These are phyloP conservation scores for Collybia sordida DNA, from an alignment of 768 basidiomycete genomes.

Conservation along the genomic window DNA sequence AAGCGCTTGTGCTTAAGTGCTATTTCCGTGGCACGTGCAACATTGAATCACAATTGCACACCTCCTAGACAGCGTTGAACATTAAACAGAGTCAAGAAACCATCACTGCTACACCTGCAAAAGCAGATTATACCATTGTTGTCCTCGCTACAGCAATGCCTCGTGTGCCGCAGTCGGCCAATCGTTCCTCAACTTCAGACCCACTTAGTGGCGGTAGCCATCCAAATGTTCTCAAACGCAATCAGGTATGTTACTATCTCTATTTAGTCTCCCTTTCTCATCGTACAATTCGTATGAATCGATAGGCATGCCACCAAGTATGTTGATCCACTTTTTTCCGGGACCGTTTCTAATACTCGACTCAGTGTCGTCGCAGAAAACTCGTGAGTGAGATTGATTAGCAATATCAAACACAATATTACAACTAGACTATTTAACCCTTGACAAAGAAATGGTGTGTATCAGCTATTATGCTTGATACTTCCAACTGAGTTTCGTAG, in stretches of 20 bases:
- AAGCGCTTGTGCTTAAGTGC: not conserved
- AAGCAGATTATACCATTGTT: too few species aligned
- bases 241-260: constrained; percentile 38
- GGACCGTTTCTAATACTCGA: constrained; percentile 19
- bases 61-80: too few species aligned
- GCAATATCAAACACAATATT: constrained; percentile 3
- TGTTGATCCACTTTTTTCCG: constrained; percentile 9
- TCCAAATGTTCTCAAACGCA: constrained; percentile 51
- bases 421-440: not conserved
- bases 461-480: constrained; percentile 6
- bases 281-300: constrained; percentile 3
- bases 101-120: too few species aligned
- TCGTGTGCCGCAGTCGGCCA: constrained; percentile 28
- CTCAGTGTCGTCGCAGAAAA: constrained; percentile 72
- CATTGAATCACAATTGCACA: not conserved
- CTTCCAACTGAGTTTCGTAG: constrained; percentile 30
- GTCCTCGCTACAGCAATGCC: constrained; percentile 30
- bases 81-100: too few species aligned
- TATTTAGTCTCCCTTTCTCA: not conserved
- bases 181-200: constrained; percentile 24
- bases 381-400: constrained; percentile 42
- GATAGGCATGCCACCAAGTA: constrained; percentile 57
- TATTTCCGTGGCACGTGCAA: constrained; percentile 15
- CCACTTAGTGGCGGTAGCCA: constrained; percentile 28
- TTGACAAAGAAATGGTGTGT: constrained; percentile 57